These are phyloP conservation scores for Flaveria ramosissima DNA, from an alignment of 129 eudicot species.

Conservation along the genomic window DNA sequence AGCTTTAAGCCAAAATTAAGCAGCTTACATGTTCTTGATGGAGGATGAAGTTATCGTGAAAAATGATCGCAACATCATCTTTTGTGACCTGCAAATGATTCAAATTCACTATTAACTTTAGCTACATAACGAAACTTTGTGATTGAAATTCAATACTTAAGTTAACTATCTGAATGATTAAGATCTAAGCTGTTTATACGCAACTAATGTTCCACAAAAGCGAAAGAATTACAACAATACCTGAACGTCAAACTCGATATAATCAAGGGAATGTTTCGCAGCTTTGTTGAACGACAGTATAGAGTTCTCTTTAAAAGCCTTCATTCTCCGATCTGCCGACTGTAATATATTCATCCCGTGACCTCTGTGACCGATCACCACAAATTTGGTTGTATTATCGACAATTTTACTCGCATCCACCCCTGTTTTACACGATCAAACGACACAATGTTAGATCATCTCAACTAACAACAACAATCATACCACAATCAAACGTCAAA, in stretches of 20 bases:
- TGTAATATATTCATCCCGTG: slow-evolving; percentile 82
- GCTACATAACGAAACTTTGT: slow-evolving; percentile 13
- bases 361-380: slow-evolving; percentile 91
- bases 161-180: background rate
- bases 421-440: slow-evolving; percentile 23
- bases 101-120: slow-evolving; percentile 32
- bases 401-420: slow-evolving; percentile 44
- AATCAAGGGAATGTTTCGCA: slow-evolving; percentile 57
- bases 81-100: slow-evolving; percentile 71
- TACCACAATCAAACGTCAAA: background rate
- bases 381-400: slow-evolving; percentile 46
- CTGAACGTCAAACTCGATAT: slow-evolving; percentile 95
- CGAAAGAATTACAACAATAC: slow-evolving; percentile 29
- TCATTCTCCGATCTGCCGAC: slow-evolving; percentile 82
- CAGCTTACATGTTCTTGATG: slow-evolving; percentile 61
- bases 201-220: background rate
- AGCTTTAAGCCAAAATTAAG: background rate
- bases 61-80: slow-evolving; percentile 76
- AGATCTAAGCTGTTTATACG: background rate
- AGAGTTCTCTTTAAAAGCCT: slow-evolving; percentile 74
- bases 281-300: slow-evolving; percentile 80
- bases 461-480: too few species aligned
- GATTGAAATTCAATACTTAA: background rate
- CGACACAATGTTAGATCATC: too few species aligned
- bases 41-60: slow-evolving; percentile 84